A percentile compares a stretch with the other conserved stretches of the same genome.
These are phyloP conservation scores for Clarkia xantiana DNA, from an alignment of 345 rosid genomes.

Conservation along the genomic window DNA sequence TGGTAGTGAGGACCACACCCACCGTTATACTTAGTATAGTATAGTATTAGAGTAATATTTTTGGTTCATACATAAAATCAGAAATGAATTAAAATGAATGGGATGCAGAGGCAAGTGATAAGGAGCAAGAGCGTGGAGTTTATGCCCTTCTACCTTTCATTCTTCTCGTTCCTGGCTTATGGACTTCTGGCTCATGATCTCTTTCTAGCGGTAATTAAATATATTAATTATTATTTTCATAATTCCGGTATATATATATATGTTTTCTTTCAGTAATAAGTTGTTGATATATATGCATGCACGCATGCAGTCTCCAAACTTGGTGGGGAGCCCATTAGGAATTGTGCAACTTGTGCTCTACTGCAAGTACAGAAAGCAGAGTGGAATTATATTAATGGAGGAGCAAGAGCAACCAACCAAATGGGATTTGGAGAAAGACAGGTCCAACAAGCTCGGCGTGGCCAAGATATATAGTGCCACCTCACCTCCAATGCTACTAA, in stretches of 20 bases:
- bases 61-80: not conserved
- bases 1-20: too few species aligned
- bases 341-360: conserved; percentile 51
- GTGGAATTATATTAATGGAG: conserved; percentile 24
- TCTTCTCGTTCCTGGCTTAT: conserved; percentile 65
- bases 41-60: too few species aligned
- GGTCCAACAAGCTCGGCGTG: conserved; percentile 13
- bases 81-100: not conserved
- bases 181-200: conserved; percentile 67
- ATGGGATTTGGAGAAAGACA: conserved; percentile 34
- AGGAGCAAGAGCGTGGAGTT: conserved; percentile 68
- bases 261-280: too few species aligned
- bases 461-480: not conserved
- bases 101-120: conserved; percentile 59
- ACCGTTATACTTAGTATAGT: too few species aligned
- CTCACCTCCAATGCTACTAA: not conserved
- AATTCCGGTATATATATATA: too few species aligned
- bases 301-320: conserved; percentile 49
- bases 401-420: conserved; percentile 30
- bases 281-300: not conserved
- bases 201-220: conserved; percentile 50
- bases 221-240: not conserved
- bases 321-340: conserved; percentile 57
- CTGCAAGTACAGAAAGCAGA: conserved; percentile 49
- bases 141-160: conserved; percentile 83